Evolutionary conservation across 371 early-diverging fungal species (phyloP), one percentile per base, ranked within the genome.

Genomic region (Actinomortierella ambigua): DNA sequence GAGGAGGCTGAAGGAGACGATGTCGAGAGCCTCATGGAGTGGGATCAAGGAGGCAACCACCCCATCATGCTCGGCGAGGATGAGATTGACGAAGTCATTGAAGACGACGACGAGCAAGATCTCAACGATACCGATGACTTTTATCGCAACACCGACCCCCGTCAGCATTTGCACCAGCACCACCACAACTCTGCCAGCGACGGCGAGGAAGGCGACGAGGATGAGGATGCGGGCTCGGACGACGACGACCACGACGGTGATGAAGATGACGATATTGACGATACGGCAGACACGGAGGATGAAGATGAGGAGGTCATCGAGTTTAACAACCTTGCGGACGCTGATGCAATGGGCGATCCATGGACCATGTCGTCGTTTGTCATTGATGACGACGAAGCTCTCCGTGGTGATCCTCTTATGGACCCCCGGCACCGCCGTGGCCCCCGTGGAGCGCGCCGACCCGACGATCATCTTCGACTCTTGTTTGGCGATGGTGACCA

Each of bases 231-330:
- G 24, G 71, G 78, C 55, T 49, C 42, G 11, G 59, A 53, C n/a
- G 64, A 62, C 22, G 52, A 53, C 24, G 40, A 55, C 14, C 28
- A 55, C 11, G 83, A 77, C 9, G 81, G 78, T 0, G 79, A 78
- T 17, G 79, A 79, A 0, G 79, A 78, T 1, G 75, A 53, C 0
- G 82, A 77, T 1, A 73, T 70, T 9, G 77, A 71, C 4, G 71
- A 67, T 14, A 79, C 70, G 14, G 75, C 59, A 2, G 68, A 69
- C 7, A 77, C 67, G 42, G 88, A 84, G 53, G 82, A 82, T 17
- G 86, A 84, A 7, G 84, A 81, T 34, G 80, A 51, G 17, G 82
- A 67, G 20, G 80, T 78, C n/a, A 63, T 75, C 34, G 78, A 75
- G 14, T 23, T 67, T 15, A 53, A 69, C 23, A 61, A 67, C 29